Base-by-base conservation (phyloP, 2,329 filamentous ascomycete genomes). In the Ophiostoma sp. region DNA sequence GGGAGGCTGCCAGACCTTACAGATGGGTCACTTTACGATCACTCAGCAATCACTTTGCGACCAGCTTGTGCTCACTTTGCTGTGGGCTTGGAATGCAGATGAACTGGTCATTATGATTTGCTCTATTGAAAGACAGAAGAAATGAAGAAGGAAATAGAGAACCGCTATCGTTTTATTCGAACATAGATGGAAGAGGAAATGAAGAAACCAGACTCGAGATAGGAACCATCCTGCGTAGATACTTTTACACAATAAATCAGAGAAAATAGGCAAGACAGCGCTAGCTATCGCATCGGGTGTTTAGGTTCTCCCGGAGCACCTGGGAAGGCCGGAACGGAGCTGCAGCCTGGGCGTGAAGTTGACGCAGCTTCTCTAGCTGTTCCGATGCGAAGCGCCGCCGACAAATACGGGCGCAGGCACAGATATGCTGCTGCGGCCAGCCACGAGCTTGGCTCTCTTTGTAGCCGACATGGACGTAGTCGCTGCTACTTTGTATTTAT, bases 211-310 rank as follows among this genome's bases (percentile, higher is more conserved):
- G 36, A 38, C 18, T 12, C 52, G 11, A 14, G 52, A 27, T 58
- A 4, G 1, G 27, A 40, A 60, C 27, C 14, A 27, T 40, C 55
- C 11, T 18, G 27, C 55, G 27, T 12, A 60, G 11, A 60, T 60
- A 60, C 7, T 60, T 49, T 60, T 60, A 60, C 55, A 60, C 11
- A 16, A 49, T 14, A 60, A 60, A 60, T 40, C 27, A 16, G 55
- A 60, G 55, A 60, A 60, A 38, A 60, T 60, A 14, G 27, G 6
- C 42, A 44, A 60, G 27, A 38, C 49, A 55, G 18, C 6, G 8
- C 11, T 8, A 5, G 27, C 4, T 18, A 27, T n/a, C n/a, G 7
- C n/a, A 9, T n/a, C 18, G 9, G 9, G n/a, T 55, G 6, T 27
- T 9, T n/a, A 9, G 18, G 49, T 4, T 38, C 3, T 5, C 9